These are phyloP conservation scores for Exophiala oligosperma DNA, from an alignment of 2,329 filamentous ascomycete species.

Conservation along the genomic window DNA sequence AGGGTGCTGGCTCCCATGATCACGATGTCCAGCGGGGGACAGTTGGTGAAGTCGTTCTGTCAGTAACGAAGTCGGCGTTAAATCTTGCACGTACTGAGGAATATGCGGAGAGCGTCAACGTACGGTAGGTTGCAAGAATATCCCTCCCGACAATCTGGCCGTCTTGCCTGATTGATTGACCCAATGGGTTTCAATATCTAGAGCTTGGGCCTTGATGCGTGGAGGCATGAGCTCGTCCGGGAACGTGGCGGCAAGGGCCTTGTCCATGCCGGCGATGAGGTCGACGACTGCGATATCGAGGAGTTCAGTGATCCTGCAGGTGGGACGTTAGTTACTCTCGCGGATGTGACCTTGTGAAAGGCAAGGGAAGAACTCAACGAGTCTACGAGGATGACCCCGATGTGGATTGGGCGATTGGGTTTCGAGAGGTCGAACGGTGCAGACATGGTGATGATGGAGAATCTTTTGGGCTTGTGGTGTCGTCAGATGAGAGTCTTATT, in stretches of 20 bases:
- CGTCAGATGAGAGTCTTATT: neutral
- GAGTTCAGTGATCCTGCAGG: neutral
- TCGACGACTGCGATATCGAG: constrained; percentile 34
- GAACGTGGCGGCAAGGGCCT: constrained; percentile 23
- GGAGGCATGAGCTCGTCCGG: constrained; percentile 9
- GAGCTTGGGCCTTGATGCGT: constrained; percentile 7
- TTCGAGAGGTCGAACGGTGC: neutral
- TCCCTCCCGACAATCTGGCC: constrained; percentile 15
- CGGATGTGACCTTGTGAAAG: neutral
- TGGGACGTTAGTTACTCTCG: neutral
- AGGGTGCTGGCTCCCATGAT: constrained; percentile 22
- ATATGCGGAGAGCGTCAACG: neutral
- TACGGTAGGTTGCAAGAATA: constrained; percentile 13
- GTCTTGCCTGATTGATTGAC: constrained; percentile 30
- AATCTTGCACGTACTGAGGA: no score
- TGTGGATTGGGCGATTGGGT: neutral
- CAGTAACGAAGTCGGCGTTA: neutral
- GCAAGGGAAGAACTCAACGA: neutral
- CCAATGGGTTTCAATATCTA: constrained; percentile 36
- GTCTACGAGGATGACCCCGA: neutral
- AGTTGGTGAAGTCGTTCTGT: constrained; percentile 23
- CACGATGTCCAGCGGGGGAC: constrained; percentile 24
- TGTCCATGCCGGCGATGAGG: constrained; percentile 29
- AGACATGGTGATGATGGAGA: neutral
- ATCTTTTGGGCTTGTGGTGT: neutral